Percentiles rank a stretch among this genome's conserved stretches.
Conservation (phyloP, 495 filamentous ascomycete species). For the Trichoderma parareesei region DNA sequence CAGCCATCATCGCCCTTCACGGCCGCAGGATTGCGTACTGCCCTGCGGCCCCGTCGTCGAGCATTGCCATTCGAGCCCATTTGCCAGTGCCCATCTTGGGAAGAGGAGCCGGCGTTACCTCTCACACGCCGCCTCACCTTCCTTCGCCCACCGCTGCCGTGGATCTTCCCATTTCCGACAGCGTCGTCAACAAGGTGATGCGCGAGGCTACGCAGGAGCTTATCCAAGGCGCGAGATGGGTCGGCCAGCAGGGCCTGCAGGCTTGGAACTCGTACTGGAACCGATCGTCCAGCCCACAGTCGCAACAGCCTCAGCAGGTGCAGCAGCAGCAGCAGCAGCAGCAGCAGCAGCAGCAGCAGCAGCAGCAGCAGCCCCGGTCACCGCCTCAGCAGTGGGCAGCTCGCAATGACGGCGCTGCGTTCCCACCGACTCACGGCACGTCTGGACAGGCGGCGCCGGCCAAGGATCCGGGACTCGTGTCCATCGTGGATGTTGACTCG, state of each 20-base stretch:
- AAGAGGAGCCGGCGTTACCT: slow-evolving; percentile 57
- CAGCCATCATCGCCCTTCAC: slow-evolving; percentile 64
- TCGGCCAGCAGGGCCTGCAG: slow-evolving; percentile 76
- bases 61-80: slow-evolving; percentile 57
- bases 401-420: slow-evolving; percentile 39
- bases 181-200: slow-evolving; percentile 75
- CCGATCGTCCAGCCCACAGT: slow-evolving; percentile 37
- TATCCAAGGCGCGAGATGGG: slow-evolving; percentile 80
- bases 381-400: slow-evolving; percentile 16
- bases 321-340: neutral
- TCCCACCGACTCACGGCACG: slow-evolving; percentile 69
- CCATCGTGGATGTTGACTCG: slow-evolving; percentile 70
- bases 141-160: slow-evolving; percentile 67
- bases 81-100: slow-evolving; percentile 38
- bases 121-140: slow-evolving; percentile 63
- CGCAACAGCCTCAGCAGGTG: slow-evolving; percentile 20
- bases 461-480: slow-evolving; percentile 71
- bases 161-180: slow-evolving; percentile 71
- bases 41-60: slow-evolving; percentile 62
- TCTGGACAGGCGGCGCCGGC: slow-evolving; percentile 34
- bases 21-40: slow-evolving; percentile 81
- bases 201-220: slow-evolving; percentile 84
- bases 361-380: slow-evolving; percentile 1
- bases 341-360: slow-evolving; percentile 17
- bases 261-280: slow-evolving; percentile 89